Evolutionary conservation across 345 rosid genomes (phyloP).

Genomic region (Draba incana): DNA sequence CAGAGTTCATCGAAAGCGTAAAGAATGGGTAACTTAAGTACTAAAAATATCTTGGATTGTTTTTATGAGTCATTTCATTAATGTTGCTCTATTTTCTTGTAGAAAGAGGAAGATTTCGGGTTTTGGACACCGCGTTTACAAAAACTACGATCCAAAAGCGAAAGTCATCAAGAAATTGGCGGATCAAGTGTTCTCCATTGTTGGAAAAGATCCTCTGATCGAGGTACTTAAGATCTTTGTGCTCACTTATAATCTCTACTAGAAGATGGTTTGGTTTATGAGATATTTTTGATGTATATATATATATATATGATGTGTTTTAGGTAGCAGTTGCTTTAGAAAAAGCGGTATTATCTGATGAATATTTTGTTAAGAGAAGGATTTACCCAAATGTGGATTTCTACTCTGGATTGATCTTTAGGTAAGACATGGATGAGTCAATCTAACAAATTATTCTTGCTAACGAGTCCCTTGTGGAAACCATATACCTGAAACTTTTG

Average conservation of each 20-base stretch:
- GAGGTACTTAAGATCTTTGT: slow-evolving; percentile 58
- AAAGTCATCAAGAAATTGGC: slow-evolving; percentile 80
- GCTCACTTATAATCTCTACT: not conserved
- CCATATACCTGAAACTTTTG: not conserved
- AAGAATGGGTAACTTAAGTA: slow-evolving; percentile 61
- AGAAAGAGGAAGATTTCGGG: slow-evolving; percentile 95
- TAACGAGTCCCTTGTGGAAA: not conserved
- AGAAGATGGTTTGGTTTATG: not conserved
- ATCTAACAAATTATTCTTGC: not conserved
- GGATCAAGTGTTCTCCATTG: slow-evolving; percentile 90
- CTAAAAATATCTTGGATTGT: not conserved
- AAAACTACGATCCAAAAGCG: slow-evolving; percentile 90
- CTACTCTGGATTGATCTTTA: slow-evolving; percentile 86
- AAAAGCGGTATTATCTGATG: slow-evolving; percentile 87
- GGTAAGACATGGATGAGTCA: slow-evolving; percentile 45
- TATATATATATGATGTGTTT: slow-evolving; percentile 17
- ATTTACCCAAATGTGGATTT: slow-evolving; percentile 96
- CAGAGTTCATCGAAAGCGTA: slow-evolving; percentile 79
- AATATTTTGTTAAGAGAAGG: slow-evolving; percentile 82
- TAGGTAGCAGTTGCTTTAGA: slow-evolving; percentile 93
- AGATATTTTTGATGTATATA: not conserved
- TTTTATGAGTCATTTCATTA: slow-evolving; percentile 2
- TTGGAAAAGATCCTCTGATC: slow-evolving; percentile 90
- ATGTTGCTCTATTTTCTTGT: not conserved
- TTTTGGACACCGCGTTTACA: slow-evolving; percentile 96